Base-by-base conservation (phyloP, 352 stramenopile genomes). In the Pythium chondricola region DNA sequence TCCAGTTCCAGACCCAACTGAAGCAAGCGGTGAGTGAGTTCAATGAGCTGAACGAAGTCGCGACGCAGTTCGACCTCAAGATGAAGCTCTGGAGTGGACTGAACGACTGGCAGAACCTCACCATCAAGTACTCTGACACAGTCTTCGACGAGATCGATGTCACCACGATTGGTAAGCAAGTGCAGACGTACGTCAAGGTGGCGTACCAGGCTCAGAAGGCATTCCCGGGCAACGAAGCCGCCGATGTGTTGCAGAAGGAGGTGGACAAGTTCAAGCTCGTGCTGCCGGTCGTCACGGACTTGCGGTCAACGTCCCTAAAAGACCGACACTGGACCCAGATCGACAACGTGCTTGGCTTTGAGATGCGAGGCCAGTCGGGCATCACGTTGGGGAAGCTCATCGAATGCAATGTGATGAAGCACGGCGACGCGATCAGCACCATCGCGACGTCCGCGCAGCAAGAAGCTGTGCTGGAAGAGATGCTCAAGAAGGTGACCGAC, bases 401-500 rank as follows among this genome's bases (percentile, higher is more conserved):
- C 26, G 83, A 94, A 36, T 51, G 65, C 36, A 83, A 96, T 50
- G 87, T 95, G 17, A 94, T 92, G 67, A 70, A 78, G 16, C 86
- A 96, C 29, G 69, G 83, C 24, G 84, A 95, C 35, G 76, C 80
- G 0, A 97, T 97, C 58, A 92, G 71, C 21, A 63, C 67, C 4
- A 83, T 96, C 30, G 79, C 88, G 0, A 88, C 93, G 1, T 67
- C 86, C 0, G 88, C 91, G 1, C 83, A 96, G 43, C 89, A 97
- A 45, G 91, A 98, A 60, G 57, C 69, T 0, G 86, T 97, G 1
- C 67, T 97, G 0, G 91, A 97, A 50, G 87, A 92, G 51, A 97
- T 97, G 87, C 81, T 97, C 21, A 79, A 83, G 22, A 97, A 97
- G 58, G 86, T 98, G n/a, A 89, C 71, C 0, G 68, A 82, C n/a